phyloP scores from a whole-genome alignment of 768 basidiomycete genomes.

The Tylopilus cervinicoccineus region DNA sequence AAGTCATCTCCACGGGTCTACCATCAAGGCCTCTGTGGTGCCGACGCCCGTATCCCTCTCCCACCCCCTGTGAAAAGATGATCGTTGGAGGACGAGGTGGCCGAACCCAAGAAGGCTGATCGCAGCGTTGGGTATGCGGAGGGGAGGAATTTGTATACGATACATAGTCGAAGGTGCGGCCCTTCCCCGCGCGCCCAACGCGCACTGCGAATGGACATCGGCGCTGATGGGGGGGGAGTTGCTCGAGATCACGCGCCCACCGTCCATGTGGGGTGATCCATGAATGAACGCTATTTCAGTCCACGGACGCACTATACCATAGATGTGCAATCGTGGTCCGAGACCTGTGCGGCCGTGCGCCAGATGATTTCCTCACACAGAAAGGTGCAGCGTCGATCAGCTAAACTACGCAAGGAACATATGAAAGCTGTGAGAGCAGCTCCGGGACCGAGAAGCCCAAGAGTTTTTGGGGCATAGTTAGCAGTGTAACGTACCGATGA shows the following conservation, averaged over 20 bases:
- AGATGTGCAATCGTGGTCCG: background rate
- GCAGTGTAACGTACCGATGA: too few species aligned
- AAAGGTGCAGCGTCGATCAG: background rate
- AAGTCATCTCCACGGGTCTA: background rate
- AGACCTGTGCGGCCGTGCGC: background rate
- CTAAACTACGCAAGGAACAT: background rate
- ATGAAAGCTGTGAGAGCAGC: background rate
- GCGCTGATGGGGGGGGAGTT: constrained; percentile 1
- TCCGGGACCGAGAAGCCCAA: too few species aligned
- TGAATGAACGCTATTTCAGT: too few species aligned
- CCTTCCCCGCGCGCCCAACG: too few species aligned
- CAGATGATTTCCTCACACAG: background rate
- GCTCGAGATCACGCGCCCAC: too few species aligned
- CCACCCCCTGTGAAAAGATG: background rate
- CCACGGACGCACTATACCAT: background rate
- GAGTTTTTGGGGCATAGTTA: too few species aligned
- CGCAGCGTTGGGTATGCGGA: background rate
- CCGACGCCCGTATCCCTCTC: too few species aligned
- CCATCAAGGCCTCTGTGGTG: background rate
- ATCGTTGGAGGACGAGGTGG: background rate
- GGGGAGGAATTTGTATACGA: background rate
- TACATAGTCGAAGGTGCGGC: too few species aligned
- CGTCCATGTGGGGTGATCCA: too few species aligned
- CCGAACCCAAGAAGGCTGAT: background rate
- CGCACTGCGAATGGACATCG: constrained; percentile 1